Base-by-base conservation (phyloP, 768 basidiomycete species). In the Pleurotus platypus region DNA sequence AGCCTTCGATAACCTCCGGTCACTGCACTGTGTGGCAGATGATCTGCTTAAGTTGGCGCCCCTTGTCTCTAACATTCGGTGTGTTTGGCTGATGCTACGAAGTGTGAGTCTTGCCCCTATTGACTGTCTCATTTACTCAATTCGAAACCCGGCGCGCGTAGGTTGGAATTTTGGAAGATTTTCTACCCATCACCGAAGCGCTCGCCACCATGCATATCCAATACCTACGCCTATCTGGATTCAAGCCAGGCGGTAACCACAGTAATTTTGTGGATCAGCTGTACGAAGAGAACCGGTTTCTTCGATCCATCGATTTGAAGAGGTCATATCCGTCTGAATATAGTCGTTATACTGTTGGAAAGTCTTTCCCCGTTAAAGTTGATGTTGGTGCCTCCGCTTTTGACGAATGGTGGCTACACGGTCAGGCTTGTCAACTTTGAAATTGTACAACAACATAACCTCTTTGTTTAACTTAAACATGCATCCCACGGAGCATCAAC, bases 381-480 rank as follows among this genome's bases (percentile, higher is more conserved):
- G 20, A 39, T 35, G 24, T 39, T 5, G 38, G 15, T 18, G 38
- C 16, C 20, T 24, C 38, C 6, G 15, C 51, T 42, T 53, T 35
- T 16, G 51, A 53, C 20, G 51, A 53, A 30, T 53, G 51, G 51
- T 53, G 51, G 51, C 38, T 45, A 22, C 11, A 45, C 6, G 6
- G n/a, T 16, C 42, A 45, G 42, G 42, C 42, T 35, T 35, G 30
- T 35, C 8, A 35, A 35, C 30, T 35, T 35, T 35, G 30, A 8
- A 35, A 35, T 35, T 9, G 30, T 6, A 11, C 30, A 35, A 35
- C 11, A 11, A 8, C 30, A 9, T 11, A 35, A 27, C 27, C 6
- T 27, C 27, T 27, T 27, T 27, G 8, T 27, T 5, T 27, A 27
- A 27, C 18, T 18, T 18, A 18, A 18, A 18, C 18, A 18, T 18